Conservation (phyloP, 768 basidiomycete species). For the Kwoniella sp. region DNA sequence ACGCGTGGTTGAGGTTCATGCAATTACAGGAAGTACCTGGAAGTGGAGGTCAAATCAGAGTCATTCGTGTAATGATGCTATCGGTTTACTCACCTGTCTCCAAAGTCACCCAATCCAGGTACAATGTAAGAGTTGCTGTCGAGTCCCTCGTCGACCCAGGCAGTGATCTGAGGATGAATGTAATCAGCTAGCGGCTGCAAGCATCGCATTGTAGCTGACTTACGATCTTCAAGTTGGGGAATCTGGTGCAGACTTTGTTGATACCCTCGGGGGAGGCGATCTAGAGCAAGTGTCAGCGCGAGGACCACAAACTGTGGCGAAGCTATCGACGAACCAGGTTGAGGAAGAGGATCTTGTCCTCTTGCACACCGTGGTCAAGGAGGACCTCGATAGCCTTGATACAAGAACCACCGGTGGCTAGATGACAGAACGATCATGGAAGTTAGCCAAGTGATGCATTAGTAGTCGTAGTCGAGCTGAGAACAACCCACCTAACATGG, state of each 20-base stretch:
- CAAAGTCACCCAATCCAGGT: constrained; percentile 96
- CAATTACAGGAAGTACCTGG: constrained; percentile 37
- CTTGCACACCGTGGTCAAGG: constrained; percentile 85
- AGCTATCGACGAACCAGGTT: constrained; percentile 67
- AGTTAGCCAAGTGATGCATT: too few relatives aligned
- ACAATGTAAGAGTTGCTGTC: constrained; percentile 90
- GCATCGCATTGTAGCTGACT: constrained; percentile 49
- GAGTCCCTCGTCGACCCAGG: constrained; percentile 91
- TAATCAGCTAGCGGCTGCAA: constrained; percentile 1
- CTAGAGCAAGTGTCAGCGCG: constrained; percentile 57
- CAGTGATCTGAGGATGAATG: constrained; percentile 68
- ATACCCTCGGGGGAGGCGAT: constrained; percentile 90
- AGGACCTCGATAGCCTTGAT: constrained; percentile 96
- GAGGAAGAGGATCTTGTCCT: constrained; percentile 92
- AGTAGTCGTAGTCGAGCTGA: too few relatives aligned
- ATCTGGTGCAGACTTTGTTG: constrained; percentile 72
- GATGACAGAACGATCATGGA: too few relatives aligned
- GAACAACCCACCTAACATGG: constrained; percentile 92
- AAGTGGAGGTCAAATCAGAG: background rate
- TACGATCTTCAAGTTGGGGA: constrained; percentile 76
- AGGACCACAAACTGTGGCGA: background rate
- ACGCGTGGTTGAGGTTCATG: too few relatives aligned
- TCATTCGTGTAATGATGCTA: background rate
- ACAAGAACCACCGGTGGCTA: constrained; percentile 93
- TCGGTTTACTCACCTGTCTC: constrained; percentile 61